A percentile compares a stretch with the other conserved stretches of the same genome.
These are phyloP conservation scores for Chlorella sp. DNA, from an alignment of 139 green algal species.

Conservation along the genomic window DNA sequence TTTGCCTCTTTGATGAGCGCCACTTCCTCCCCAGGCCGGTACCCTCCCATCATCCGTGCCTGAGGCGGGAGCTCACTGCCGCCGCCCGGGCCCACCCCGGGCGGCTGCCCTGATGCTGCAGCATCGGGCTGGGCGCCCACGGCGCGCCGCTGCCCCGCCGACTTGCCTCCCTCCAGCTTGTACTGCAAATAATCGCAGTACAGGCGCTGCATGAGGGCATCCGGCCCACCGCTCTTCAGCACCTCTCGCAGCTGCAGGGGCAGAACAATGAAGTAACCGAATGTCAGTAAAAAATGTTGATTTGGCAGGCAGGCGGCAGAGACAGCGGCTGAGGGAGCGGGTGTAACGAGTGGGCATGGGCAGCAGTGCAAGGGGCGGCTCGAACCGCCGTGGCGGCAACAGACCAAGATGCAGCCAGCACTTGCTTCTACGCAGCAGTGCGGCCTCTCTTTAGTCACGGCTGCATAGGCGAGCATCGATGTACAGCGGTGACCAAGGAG, in stretches of 20 bases:
- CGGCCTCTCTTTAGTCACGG: too few species aligned
- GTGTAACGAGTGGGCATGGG: too few species aligned
- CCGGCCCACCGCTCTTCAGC: conserved; percentile 39
- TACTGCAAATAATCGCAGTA: conserved; percentile 67
- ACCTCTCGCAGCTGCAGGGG: conserved; percentile 39
- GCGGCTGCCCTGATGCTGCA: not conserved
- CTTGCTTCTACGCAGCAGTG: not conserved
- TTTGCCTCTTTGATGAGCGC: conserved; percentile 44
- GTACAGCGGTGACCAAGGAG: too few species aligned
- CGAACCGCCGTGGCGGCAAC: too few species aligned
- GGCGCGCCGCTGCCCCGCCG: not conserved
- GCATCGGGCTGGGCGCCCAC: not conserved
- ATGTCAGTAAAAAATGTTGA: too few species aligned
- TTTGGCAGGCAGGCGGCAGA: too few species aligned
- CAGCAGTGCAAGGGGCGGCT: too few species aligned
- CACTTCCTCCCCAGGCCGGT: conserved; percentile 46
- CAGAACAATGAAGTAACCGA: too few species aligned
- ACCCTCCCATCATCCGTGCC: conserved; percentile 51
- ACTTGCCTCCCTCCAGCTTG: conserved; percentile 43
- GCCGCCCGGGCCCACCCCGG: not conserved
- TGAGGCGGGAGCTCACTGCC: not conserved
- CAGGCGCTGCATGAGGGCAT: conserved; percentile 55
- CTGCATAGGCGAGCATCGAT: too few species aligned
- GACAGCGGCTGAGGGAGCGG: too few species aligned
- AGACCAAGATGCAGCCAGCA: not conserved